Conservation (phyloP, 2,329 filamentous ascomycete genomes). For the Xylaria arbuscula region DNA sequence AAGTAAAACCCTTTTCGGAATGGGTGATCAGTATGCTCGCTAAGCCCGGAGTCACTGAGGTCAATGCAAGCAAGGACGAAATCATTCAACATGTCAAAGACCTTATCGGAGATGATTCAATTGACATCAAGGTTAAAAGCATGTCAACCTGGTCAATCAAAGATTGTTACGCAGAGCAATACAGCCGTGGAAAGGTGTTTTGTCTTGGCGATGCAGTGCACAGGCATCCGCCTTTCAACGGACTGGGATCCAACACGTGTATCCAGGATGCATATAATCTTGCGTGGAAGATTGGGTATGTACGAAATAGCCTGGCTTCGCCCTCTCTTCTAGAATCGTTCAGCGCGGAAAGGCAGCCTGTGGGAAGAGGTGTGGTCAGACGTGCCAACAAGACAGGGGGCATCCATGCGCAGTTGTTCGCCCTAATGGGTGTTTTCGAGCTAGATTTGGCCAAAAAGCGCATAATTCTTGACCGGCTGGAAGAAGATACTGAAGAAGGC, state of each 20-base stretch:
- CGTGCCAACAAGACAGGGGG: constrained; percentile 29
- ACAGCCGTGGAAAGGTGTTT: constrained; percentile 27
- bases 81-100: constrained; percentile 29
- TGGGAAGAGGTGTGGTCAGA: constrained; percentile 33
- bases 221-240: constrained; percentile 34
- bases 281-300: constrained; percentile 37
- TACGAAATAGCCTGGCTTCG: constrained; percentile 28
- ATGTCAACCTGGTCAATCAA: constrained; percentile 31
- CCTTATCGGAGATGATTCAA: constrained; percentile 25
- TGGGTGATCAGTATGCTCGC: constrained; percentile 36
- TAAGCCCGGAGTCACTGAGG: constrained; percentile 28
- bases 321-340: constrained; percentile 31
- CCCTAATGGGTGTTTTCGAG: constrained; percentile 33
- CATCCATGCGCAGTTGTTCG: constrained; percentile 29
- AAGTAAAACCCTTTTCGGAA: constrained; percentile 31
- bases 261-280: constrained; percentile 38
- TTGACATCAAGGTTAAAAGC: constrained; percentile 26
- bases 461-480: constrained; percentile 22
- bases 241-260: constrained; percentile 31
- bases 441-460: constrained; percentile 27
- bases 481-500: constrained; percentile 30
- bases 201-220: constrained; percentile 34
- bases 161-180: constrained; percentile 34
- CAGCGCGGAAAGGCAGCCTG: constrained; percentile 31
- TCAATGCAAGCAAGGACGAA: constrained; percentile 27